A percentile compares a stretch with the other conserved stretches of the same genome.
phyloP scores from a whole-genome alignment of 192 early-diverging fungal species.

The Chytriomyces sp. region DNA sequence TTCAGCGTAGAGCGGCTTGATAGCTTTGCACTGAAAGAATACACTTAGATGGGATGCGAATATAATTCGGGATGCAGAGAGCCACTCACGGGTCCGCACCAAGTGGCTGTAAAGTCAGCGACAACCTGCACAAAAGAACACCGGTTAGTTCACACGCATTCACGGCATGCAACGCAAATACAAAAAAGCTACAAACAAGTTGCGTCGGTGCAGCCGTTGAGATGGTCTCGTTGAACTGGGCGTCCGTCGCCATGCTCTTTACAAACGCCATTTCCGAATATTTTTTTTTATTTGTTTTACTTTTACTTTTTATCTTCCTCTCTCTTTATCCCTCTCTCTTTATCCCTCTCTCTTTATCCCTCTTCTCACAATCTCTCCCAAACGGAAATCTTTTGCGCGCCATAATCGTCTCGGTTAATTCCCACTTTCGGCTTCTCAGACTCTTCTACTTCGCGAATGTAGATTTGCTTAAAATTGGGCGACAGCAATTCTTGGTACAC shows the following conservation, averaged over 20 bases:
- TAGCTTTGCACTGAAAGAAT: constrained; percentile 15
- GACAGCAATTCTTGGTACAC: constrained; percentile 56
- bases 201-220: constrained; percentile 23
- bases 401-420: not conserved
- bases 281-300: not conserved
- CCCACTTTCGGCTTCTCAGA: constrained; percentile 2
- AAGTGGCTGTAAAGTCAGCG: constrained; percentile 55
- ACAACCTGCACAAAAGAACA: too few relatives aligned
- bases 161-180: not conserved
- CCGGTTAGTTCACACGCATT: too few relatives aligned
- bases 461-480: constrained; percentile 36
- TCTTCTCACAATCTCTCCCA: constrained; percentile 14
- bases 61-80: too few relatives aligned
- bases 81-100: constrained; percentile 30
- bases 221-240: constrained; percentile 27
- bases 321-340: too few relatives aligned
- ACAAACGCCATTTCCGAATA: constrained; percentile 26
- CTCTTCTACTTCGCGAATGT: constrained; percentile 8
- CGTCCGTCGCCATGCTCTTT: constrained; percentile 28
- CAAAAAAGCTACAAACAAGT: constrained; percentile 14
- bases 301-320: too few relatives aligned
- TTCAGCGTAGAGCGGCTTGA: constrained; percentile 47
- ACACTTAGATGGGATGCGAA: too few relatives aligned
- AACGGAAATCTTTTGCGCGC: constrained; percentile 31
- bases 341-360: too few relatives aligned